Evolutionary conservation across 345 rosid genomes (phyloP).

Genomic region (Arabidopsis thaliana): DNA sequence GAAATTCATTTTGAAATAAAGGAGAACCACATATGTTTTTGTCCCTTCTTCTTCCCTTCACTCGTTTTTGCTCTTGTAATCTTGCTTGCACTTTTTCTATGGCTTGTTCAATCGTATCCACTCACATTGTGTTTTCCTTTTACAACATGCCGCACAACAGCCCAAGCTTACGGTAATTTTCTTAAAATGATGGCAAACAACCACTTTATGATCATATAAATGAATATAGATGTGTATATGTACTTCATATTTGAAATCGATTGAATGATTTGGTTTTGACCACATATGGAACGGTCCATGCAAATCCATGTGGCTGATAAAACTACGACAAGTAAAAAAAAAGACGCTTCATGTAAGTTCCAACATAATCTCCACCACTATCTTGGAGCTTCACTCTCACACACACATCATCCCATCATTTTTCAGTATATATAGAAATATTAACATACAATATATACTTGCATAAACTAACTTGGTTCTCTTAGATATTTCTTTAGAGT

Average conservation of each 20-base stretch:
- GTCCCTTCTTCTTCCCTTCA: no score
- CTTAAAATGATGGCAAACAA: no score
- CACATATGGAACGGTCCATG: slow-evolving; percentile 32
- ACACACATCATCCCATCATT: slow-evolving; percentile 11
- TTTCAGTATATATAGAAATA: neutral
- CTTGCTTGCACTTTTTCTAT: no score
- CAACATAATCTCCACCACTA: slow-evolving; percentile 42
- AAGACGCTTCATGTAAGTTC: slow-evolving; percentile 28
- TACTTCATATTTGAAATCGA: neutral
- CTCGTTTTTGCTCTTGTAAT: no score
- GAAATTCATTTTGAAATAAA: no score
- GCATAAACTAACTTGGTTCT: slow-evolving; percentile 24
- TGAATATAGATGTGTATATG: neutral
- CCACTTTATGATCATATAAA: neutral
- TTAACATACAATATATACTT: neutral
- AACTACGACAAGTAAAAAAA: slow-evolving; percentile 28
- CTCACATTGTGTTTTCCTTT: no score
- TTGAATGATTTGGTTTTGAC: neutral
- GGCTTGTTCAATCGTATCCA: no score
- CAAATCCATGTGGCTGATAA: slow-evolving; percentile 34
- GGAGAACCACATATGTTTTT: no score
- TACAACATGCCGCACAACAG: no score
- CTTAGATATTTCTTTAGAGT: slow-evolving; percentile 9
- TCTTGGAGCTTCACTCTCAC: slow-evolving; percentile 35
- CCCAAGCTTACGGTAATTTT: no score